Conservation (phyloP, 768 basidiomycete genomes). For the Pisolithus orientalis region DNA sequence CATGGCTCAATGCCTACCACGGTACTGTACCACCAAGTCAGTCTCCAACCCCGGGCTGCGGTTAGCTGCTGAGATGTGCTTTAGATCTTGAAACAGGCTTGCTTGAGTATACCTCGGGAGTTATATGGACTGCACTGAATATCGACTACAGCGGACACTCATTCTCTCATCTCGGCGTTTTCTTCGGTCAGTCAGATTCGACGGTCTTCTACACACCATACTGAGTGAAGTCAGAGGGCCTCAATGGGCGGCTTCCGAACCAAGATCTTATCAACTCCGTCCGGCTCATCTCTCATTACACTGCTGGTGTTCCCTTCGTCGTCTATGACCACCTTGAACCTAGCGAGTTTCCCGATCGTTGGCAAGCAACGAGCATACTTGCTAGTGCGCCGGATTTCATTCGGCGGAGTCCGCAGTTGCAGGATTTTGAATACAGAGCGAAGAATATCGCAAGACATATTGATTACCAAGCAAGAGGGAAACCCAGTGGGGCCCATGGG, state of each 20-base stretch:
- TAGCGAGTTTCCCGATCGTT: conserved; percentile 31
- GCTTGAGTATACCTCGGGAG: conserved; percentile 66
- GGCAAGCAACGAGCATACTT: conserved; percentile 23
- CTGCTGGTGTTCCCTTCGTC: conserved; percentile 70
- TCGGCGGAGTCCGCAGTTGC: conserved; percentile 36
- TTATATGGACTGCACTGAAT: conserved; percentile 92
- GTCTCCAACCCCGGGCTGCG: conserved; percentile 5
- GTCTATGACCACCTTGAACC: conserved; percentile 73
- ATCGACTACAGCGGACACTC: conserved; percentile 97
- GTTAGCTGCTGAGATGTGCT: neutral
- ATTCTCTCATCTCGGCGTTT: conserved; percentile 92
- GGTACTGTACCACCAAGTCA: conserved; percentile 59
- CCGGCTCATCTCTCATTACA: conserved; percentile 60
- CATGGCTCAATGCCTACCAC: conserved; percentile 86
- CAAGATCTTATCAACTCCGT: conserved; percentile 91
- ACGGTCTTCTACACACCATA: conserved; percentile 1
- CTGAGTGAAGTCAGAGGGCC: conserved; percentile 60
- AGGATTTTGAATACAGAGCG: conserved; percentile 51
- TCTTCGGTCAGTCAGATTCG: conserved; percentile 59
- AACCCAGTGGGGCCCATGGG: conserved; percentile 84
- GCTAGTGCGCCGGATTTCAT: conserved; percentile 43
- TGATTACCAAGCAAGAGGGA: conserved; percentile 70
- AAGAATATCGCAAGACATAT: conserved; percentile 67
- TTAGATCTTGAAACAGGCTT: conserved; percentile 62
- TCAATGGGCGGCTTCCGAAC: conserved; percentile 93